These are phyloP conservation scores for Mortierella sp. DNA, from an alignment of 371 early-diverging fungal genomes.

Conservation along the genomic window DNA sequence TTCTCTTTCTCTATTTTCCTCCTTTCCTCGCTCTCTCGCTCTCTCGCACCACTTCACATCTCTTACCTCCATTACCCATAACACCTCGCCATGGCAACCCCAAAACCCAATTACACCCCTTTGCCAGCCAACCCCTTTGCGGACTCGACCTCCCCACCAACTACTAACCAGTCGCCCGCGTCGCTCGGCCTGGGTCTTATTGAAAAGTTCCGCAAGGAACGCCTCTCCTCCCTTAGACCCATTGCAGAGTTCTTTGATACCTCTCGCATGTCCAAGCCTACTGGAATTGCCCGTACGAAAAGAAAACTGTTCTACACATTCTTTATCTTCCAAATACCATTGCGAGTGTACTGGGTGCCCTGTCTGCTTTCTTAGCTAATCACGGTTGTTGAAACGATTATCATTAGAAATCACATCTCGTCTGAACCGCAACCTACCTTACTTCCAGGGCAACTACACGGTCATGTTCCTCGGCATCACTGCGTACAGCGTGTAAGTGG, in stretches of 20 bases:
- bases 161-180: constrained; percentile 28
- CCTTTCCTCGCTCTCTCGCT: background rate
- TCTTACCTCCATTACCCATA: too few species aligned
- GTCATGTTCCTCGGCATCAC: constrained; percentile 70
- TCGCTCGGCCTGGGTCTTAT: constrained; percentile 47
- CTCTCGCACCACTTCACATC: background rate
- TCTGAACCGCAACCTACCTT: constrained; percentile 70
- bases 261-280: constrained; percentile 70
- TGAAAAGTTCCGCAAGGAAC: constrained; percentile 49
- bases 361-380: background rate
- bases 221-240: constrained; percentile 63
- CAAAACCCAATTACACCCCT: constrained; percentile 39
- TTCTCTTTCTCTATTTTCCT: background rate
- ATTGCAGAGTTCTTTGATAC: constrained; percentile 74
- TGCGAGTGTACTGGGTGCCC: background rate
- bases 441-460: constrained; percentile 77
- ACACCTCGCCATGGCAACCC: background rate
- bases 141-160: constrained; percentile 27
- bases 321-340: background rate
- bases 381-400: constrained; percentile 2
- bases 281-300: constrained; percentile 67
- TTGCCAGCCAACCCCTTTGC: constrained; percentile 26
- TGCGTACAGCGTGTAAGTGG: constrained; percentile 74
- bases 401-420: constrained; percentile 47
- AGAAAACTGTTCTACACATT: background rate